Evolutionary conservation across 1,284 basidiomycete genomes (phyloP), one percentile per base, ranked within the genome.

Genomic region (Melampsora larici-populina): DNA sequence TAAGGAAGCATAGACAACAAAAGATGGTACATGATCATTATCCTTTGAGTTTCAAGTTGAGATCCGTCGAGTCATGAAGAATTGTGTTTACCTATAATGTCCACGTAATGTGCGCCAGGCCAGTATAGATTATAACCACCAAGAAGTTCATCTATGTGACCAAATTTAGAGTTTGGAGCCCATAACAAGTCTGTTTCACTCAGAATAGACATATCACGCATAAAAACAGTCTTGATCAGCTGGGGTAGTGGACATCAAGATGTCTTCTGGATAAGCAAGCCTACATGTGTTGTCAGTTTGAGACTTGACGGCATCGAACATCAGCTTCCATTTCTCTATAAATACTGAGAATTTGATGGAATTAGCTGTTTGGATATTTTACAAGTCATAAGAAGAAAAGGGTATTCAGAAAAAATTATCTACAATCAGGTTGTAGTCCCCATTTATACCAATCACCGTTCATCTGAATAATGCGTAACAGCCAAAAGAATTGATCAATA

Each of bases 391-490:
- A 49, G 48, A 49, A 49, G 21, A 70, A 8, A 24, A 1, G 29
- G 18, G 26, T 21, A 15, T 11, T 26, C 2, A 36, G 36, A 31
- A 6, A 36, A 17, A 36, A 33, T 2, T 71, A 31, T 43, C n/a
- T 17, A 70, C 75, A 70, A 29, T 70, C 58, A 49, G 75, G 75
- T 33, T 77, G 29, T 60, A n/a, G 43, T n/a, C 75, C 75, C 75
- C 75, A 77, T 36, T 26, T 40, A 48, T 77, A 77, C 75, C 75
- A 77, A 62, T 77, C 67, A 51, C 75, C 75, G 36, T 77, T 77
- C 75, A 77, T 77, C 75, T 77, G 33, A 11, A 11, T 4, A 68
- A 36, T 9, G 8, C 21, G 46, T 58, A 3, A 5, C 4, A 7
- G 31, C 31, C 15, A 26, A 26, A 3, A 46, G 46, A 13, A 24